Percentiles rank a stretch among this genome's conserved stretches.
Evolutionary conservation across 1,284 basidiomycete species (phyloP).

Genomic region (Neonothopanus nambi): DNA sequence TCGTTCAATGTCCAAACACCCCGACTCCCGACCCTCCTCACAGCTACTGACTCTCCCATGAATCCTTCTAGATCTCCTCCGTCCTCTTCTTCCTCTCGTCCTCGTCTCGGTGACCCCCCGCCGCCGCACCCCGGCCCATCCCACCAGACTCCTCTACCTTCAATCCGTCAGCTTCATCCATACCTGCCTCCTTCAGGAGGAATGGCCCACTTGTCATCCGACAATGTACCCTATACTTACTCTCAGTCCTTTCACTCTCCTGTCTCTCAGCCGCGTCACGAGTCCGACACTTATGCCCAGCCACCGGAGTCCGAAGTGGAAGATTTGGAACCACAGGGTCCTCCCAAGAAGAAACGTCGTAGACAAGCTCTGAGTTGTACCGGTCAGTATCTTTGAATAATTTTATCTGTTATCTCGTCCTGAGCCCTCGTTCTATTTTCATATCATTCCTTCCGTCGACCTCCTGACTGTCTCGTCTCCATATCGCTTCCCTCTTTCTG

Average conservation of each 20-base stretch:
- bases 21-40: conserved; percentile 1
- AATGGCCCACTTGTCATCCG: not conserved
- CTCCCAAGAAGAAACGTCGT: conserved; percentile 22
- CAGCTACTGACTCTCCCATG: not conserved
- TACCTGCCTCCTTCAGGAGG: conserved; percentile 10
- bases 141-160: conserved; percentile 7
- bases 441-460: not conserved
- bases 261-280: not conserved
- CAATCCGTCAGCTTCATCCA: conserved; percentile 15
- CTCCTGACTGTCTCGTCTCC: no score
- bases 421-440: not conserved
- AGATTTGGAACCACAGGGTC: conserved; percentile 13
- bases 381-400: conserved; percentile 6
- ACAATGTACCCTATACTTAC: not conserved
- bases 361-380: conserved; percentile 21
- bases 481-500: no score
- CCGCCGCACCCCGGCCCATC: not conserved
- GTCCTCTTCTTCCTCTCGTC: not conserved
- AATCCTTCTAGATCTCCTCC: conserved; percentile 4
- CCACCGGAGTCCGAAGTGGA: conserved; percentile 6
- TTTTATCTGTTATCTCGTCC: not conserved
- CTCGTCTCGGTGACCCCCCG: not conserved
- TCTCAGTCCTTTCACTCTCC: not conserved
- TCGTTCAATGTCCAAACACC: conserved; percentile 8
- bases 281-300: not conserved